Base-by-base conservation (phyloP, 768 basidiomycete species). In the Serpula lacrymans region DNA sequence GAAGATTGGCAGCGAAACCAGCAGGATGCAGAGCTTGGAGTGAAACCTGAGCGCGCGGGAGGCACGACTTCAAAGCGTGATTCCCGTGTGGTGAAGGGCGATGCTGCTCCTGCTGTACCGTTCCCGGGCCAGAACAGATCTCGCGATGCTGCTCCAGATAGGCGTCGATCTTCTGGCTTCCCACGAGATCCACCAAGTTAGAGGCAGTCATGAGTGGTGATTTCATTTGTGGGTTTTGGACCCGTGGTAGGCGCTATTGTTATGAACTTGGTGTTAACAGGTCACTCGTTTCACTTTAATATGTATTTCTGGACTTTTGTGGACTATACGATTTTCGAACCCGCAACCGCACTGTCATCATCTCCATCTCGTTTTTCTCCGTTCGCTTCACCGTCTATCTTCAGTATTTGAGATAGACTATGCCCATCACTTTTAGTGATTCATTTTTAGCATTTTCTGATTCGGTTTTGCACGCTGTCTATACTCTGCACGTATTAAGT, bases 1-100 rank as follows among this genome's bases (percentile, higher is more conserved):
- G 84, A 88, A 59, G 88, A 88, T 56, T 90, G 88, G 88, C 82
- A 87, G 60, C 75, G 76, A 48, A 74, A 80, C 51, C 88, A 89
- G 56, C 69, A 77, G 38, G 74, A 78, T 32, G 57, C 59, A 5
- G 64, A 62, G 35, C 27, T 62, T 10, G 60, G 60, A 8, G 11
- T 64, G 33, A 62, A 57, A 1, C 49, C 55, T 3, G 62, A 60
- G 2, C 43, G 42, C 12, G 30, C 43, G 3, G 46, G 33, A 31
- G 43, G 48, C 3, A 23, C 36, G 20, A 26, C 27, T 14, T 18
- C 50, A 20, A 55, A 34, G 47, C 57, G 47, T 5, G 57, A 67
- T 17, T 48, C 62, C 13, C 54, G 57, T 17, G 24, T 37, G 25
- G 20, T 18, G 8, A 43, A 23, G 26, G 28, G 32, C n/a, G n/a